These are phyloP conservation scores for Penicillium sp. DNA, from an alignment of 2,329 filamentous ascomycete species.

Conservation along the genomic window DNA sequence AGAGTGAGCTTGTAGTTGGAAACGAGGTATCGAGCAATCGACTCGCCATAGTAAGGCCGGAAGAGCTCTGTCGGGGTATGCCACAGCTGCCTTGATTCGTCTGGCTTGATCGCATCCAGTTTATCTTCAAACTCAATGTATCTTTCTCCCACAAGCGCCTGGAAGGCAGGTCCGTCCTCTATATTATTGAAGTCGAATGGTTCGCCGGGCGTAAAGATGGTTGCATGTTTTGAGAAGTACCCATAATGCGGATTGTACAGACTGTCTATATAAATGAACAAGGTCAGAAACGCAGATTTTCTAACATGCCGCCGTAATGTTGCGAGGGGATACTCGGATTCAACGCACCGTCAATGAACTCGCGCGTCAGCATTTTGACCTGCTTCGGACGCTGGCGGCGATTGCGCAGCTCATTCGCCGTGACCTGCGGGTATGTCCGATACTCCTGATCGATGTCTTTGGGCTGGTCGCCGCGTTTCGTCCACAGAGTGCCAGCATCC, in stretches of 20 bases:
- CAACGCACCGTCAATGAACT: slow-evolving; percentile 86
- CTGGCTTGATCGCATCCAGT: slow-evolving; percentile 72
- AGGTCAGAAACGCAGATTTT: slow-evolving; percentile 7
- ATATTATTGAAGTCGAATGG: slow-evolving; percentile 86
- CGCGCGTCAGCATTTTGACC: slow-evolving; percentile 95
- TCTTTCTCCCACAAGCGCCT: slow-evolving; percentile 72
- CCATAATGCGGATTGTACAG: slow-evolving; percentile 94
- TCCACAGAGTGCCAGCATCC: slow-evolving; percentile 75
- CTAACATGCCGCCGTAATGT: background rate
- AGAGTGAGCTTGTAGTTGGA: slow-evolving; percentile 93
- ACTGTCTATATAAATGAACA: slow-evolving; percentile 67
- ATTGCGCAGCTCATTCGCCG: slow-evolving; percentile 74
- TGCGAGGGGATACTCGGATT: background rate
- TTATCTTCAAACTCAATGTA: slow-evolving; percentile 90
- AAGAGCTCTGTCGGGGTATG: slow-evolving; percentile 98
- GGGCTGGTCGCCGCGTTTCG: slow-evolving; percentile 78
- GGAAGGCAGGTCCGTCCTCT: slow-evolving; percentile 83
- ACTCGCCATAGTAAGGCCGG: slow-evolving; percentile 93
- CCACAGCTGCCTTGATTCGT: slow-evolving; percentile 89
- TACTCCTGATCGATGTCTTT: slow-evolving; percentile 81
- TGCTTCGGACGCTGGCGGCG: slow-evolving; percentile 76
- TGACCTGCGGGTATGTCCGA: slow-evolving; percentile 79
- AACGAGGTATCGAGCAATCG: slow-evolving; percentile 92
- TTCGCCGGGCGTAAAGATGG: slow-evolving; percentile 91
- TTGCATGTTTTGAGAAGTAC: slow-evolving; percentile 94